phyloP scores from a whole-genome alignment of 177 flowering plant genomes.

The Tripterygium wilfordii region DNA sequence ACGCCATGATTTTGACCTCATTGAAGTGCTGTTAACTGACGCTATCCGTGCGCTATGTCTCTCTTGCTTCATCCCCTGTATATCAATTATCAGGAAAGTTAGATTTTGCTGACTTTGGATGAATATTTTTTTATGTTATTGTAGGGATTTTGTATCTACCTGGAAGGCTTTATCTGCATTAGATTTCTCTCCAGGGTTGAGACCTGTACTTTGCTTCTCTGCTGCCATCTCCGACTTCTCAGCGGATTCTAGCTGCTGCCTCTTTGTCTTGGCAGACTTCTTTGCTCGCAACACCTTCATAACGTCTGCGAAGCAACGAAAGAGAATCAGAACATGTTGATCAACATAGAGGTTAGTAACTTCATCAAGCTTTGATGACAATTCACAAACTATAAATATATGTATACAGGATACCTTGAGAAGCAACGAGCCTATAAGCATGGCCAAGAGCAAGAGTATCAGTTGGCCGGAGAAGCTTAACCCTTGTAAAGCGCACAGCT shows the following conservation, averaged over 20 bases:
- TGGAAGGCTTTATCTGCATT: constrained; percentile 22
- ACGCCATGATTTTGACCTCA: constrained; percentile 70
- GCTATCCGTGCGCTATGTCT: constrained; percentile 37
- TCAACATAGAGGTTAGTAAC: too few species aligned
- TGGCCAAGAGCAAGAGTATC: constrained; percentile 80
- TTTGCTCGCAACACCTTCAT: constrained; percentile 79
- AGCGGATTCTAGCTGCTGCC: constrained; percentile 29
- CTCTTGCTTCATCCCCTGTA: constrained; percentile 53
- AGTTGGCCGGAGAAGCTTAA: constrained; percentile 84
- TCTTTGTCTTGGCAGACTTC: constrained; percentile 57
- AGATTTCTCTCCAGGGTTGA: constrained; percentile 14
- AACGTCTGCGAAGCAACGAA: constrained; percentile 51
- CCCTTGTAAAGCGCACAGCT: constrained; percentile 54
- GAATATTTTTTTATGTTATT: too few species aligned
- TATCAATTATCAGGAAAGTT: neutral
- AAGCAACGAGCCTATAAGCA: constrained; percentile 71
- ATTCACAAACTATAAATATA: too few species aligned
- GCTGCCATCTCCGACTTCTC: constrained; percentile 8
- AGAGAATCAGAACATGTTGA: too few species aligned
- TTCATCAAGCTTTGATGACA: too few species aligned
- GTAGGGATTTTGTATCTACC: too few species aligned
- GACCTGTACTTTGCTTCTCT: constrained; percentile 16
- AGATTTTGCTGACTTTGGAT: neutral
- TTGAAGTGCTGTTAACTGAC: constrained; percentile 17
- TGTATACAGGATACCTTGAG: too few species aligned